Evolutionary conservation across 1,139 yeast genomes (phyloP), one percentile per base, ranked within the genome.

Genomic region (Kurtzmaniella quercitrusa): DNA sequence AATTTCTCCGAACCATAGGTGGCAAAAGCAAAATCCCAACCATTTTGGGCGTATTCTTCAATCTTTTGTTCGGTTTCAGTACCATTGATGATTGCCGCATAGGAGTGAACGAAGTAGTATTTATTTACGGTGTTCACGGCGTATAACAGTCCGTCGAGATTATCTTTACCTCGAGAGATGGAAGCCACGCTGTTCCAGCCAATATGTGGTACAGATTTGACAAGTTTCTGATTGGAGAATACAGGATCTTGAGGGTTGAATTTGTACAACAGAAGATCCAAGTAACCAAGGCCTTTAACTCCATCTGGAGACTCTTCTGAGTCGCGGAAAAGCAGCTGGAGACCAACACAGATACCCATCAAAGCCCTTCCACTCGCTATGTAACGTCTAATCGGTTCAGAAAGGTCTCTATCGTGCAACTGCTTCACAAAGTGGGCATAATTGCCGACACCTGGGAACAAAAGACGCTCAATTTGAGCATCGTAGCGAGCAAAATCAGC

Each of bases 271-370:
- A 63, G 60, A 40, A 82, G 67, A 38, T 75, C 74, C 34, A 84
- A 60, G 36, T 77, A 68, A 3, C 64, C 65, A 34, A 82, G 56
- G 1, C 97, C 97, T 33, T 61, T 54, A 5, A 50, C 47, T 5
- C 59, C 54, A 14, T 68, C 73, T 2, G 83, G 80, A 47, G 86
- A 77, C 61, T 93, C 98, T 49, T 78, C 87, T 41, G 95, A 85
- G 11, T 80, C 80, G 15, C 66, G 64, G 54, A 91, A 87, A 37
- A 93, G 71, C 1, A 96, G 75, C 60, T 93, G 98, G 46, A 93
- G 69, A 2, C 98, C 98, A 38, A 93, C 98, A 68, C 98, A 93
- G 49, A 93, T 88, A 7, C 98, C 98, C 96, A 93, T 88, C 33
- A 93, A 66, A 11, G 94, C 85, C 52, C 81, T 79, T 1, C 96